Conservation (phyloP, 148 eudicot genomes). For the Heliosperma pusillum region DNA sequence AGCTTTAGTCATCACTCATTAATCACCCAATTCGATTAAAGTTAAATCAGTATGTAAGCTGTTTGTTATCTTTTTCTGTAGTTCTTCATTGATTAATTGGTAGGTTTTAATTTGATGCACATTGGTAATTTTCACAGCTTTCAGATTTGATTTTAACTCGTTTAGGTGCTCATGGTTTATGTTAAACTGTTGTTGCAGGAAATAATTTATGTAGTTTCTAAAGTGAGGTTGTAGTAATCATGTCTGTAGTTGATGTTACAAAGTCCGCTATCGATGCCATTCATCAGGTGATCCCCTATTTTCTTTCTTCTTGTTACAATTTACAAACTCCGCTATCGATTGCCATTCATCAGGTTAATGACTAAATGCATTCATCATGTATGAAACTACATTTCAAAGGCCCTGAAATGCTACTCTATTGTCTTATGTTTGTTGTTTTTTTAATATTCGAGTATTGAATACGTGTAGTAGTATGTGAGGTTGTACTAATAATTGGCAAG, state of each 20-base stretch:
- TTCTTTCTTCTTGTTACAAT: too few relatives aligned
- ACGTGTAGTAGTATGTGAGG: not conserved
- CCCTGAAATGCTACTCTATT: too few relatives aligned
- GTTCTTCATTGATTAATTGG: not conserved
- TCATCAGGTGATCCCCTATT: conserved; percentile 19
- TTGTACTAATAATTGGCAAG: not conserved
- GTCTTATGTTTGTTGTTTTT: too few relatives aligned
- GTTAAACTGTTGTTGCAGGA: not conserved
- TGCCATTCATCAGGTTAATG: too few relatives aligned
- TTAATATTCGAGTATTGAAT: not conserved
- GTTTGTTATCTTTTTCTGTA: not conserved
- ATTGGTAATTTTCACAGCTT: not conserved
- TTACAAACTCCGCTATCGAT: too few relatives aligned
- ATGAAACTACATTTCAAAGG: not conserved
- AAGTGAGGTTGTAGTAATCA: not conserved
- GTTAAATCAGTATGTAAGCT: not conserved
- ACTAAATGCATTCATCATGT: too few relatives aligned
- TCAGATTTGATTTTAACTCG: not conserved
- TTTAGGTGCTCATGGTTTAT: not conserved
- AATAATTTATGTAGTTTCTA: not conserved
- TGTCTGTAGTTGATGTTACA: conserved; percentile 30
- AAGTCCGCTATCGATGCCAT: conserved; percentile 33
- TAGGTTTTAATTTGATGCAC: not conserved
- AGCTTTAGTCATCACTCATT: not conserved
- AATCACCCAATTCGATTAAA: not conserved